Base-by-base conservation (phyloP, 768 basidiomycete species). In the Vararia minispora region DNA sequence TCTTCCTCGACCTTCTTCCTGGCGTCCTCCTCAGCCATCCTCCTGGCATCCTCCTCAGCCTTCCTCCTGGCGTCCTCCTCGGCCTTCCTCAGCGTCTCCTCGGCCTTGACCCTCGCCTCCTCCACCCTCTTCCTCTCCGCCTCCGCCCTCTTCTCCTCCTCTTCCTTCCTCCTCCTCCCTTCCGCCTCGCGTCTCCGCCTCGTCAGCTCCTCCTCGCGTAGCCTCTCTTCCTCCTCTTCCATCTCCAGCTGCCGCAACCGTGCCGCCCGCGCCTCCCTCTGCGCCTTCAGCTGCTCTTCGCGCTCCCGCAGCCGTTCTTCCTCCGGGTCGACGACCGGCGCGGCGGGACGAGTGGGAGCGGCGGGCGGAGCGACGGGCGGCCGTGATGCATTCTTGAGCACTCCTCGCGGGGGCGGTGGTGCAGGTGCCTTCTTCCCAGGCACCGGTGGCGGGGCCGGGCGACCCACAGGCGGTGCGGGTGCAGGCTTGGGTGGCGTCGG, bases 261-360 rank as follows among this genome's bases (percentile, higher is more conserved):
- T 32, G 70, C 81, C 13, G 67, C 68, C 1, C 85, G 72, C n/a
- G 71, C 87, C 48, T 81, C 81, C 3, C 74, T 72, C 44, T 77
- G 77, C 55, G 79, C 82, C 35, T 67, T 66, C n/a, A 90, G 51
- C 3, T 70, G 72, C 42, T 72, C 82, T 54, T 90, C 83, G 10
- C 81, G 72, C 10, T 67, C 73, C 38, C 69, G 70, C 8, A 95
- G 54, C 12, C 62, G 67, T 30, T 70, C 74, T 44, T 95, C 92
- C 54, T 90, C 88, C 0, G 76, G 76, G 47, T 94, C 89, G 30
- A 79, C 67, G 41, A 68, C 61, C 2, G 69, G 71, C 16, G 41
- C 63, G 4, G 54, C 53, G 6, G 64, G 58, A 0, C n/a, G n/a
- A n/a, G 51, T 46, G 11, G 61, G 68, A 2, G 67, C 59, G 0